A percentile compares a stretch with the other conserved stretches of the same genome.
phyloP scores from a whole-genome alignment of 192 early-diverging fungal species.

The Linnemannia zychae region DNA sequence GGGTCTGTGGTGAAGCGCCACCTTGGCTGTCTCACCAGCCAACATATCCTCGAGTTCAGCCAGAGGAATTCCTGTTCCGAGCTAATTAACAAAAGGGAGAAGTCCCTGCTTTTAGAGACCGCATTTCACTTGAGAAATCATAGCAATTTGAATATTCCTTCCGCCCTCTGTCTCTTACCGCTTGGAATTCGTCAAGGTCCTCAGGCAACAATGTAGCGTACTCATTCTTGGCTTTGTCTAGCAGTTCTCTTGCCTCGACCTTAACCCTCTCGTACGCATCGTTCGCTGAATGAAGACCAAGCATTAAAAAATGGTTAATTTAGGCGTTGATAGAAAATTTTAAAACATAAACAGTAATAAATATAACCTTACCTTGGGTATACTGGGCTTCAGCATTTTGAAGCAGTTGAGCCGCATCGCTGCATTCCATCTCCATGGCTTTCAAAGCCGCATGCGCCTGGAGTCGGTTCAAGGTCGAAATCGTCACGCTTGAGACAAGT shows the following conservation, averaged over 20 bases:
- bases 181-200: slow-evolving; percentile 65
- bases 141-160: neutral
- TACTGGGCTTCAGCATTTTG: slow-evolving; percentile 54
- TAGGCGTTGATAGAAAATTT: neutral
- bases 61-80: slow-evolving; percentile 55
- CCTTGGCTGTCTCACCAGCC: slow-evolving; percentile 64
- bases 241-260: slow-evolving; percentile 50
- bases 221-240: slow-evolving; percentile 68
- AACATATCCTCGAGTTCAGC: slow-evolving; percentile 79
- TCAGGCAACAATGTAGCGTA: slow-evolving; percentile 67
- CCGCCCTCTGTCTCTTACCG: slow-evolving; percentile 29
- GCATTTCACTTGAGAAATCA: neutral
- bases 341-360: neutral
- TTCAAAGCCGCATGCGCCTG: slow-evolving; percentile 44
- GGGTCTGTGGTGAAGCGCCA: slow-evolving; percentile 63
- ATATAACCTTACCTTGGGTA: slow-evolving; percentile 30
- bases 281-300: slow-evolving; percentile 35
- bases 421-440: slow-evolving; percentile 31
- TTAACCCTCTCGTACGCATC: slow-evolving; percentile 62
- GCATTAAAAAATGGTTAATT: neutral
- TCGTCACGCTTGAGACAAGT: slow-evolving; percentile 37
- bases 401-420: slow-evolving; percentile 55
- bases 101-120: neutral
- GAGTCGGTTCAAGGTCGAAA: slow-evolving; percentile 43
- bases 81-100: slow-evolving; percentile 17